Evolutionary conservation across 495 filamentous ascomycete genomes (phyloP), one percentile per base, ranked within the genome.

Genomic region (Thermothielavioides terrestris): DNA sequence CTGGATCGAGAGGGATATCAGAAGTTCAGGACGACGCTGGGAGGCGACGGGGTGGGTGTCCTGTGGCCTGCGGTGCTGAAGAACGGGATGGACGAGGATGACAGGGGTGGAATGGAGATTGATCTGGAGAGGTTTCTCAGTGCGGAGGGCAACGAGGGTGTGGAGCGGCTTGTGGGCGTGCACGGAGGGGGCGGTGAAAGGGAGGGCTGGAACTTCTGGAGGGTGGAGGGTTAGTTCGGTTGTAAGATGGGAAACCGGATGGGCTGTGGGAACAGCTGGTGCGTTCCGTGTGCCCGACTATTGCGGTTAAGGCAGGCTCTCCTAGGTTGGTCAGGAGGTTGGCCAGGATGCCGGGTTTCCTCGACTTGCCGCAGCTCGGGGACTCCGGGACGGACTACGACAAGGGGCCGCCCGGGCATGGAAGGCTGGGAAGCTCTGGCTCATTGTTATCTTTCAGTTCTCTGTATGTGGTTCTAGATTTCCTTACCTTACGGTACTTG

Each of bases 151-250:
- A 79, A 82, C 44, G 82, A 88, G 46, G 86, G 85, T 2, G 84
- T 95, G 27, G 88, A 95, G 64, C 72, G 73, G 37, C 70, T 89
- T 36, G 85, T 85, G 7, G 86, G 83, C 20, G 76, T 82, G 17
- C 74, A 81, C 30, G 79, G 72, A 0, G 72, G 75, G 10, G 68
- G 61, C 18, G 76, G 83, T 20, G 86, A 84, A 50, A 73, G 83
- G 44, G 83, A 85, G 57, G 87, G 84, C 1, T 97, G 92, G 92
- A 92, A 90, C 66, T 97, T 95, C 65, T 98, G 92, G 92, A 83
- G 80, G 60, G 74, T 78, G 21, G 75, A 78, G 45, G 71, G 64
- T 55, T 54, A 55, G 30, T 30, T 7, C 4, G 17, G 18, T 12
- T 18, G 27, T 28, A n/a, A 18, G 7, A 10, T 3, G 22, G n/a